A percentile compares a stretch with the other conserved stretches of the same genome.
Conservation (phyloP, 225 moss, liverwort and hornwort species). For the Physcomitrium patens region DNA sequence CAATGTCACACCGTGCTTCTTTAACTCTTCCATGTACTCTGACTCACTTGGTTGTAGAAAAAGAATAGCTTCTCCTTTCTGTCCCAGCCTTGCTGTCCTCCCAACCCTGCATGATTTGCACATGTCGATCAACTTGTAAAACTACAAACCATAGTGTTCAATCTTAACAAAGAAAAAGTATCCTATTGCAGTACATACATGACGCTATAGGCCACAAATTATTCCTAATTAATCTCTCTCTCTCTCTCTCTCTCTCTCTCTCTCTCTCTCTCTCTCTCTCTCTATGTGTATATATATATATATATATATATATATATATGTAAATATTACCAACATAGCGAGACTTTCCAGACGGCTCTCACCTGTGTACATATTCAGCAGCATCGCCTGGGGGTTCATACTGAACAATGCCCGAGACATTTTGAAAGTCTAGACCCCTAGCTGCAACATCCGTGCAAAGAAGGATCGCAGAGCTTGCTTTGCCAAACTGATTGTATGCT, state of each 20-base stretch:
- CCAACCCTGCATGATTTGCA: conserved; percentile 67
- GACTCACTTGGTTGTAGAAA: conserved; percentile 92
- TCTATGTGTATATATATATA: no score
- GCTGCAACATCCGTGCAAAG: conserved; percentile 98
- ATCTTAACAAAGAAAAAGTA: not conserved
- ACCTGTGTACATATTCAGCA: conserved; percentile 99
- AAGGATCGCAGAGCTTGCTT: conserved; percentile 74
- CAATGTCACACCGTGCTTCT: conserved; percentile 82
- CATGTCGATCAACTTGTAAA: conserved; percentile 7
- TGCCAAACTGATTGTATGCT: conserved; percentile 77
- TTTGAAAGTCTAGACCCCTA: conserved; percentile 91
- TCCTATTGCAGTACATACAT: conserved; percentile 1
- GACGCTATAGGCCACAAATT: not conserved
- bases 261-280: no score
- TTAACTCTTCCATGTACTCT: conserved; percentile 79
- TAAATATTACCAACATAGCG: conserved; percentile 13
- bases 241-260: no score
- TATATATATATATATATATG: no score
- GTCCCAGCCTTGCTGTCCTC: conserved; percentile 94
- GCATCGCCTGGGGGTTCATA: conserved; percentile 99
- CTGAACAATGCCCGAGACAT: conserved; percentile 91
- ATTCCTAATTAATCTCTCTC: no score
- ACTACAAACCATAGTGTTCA: not conserved
- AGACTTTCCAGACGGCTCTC: conserved; percentile 26
- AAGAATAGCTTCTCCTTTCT: conserved; percentile 89